Percentiles rank a stretch among this genome's conserved stretches.
Evolutionary conservation across 2,329 filamentous ascomycete genomes (phyloP).

Genomic region (Penicillium sclerotigenum): DNA sequence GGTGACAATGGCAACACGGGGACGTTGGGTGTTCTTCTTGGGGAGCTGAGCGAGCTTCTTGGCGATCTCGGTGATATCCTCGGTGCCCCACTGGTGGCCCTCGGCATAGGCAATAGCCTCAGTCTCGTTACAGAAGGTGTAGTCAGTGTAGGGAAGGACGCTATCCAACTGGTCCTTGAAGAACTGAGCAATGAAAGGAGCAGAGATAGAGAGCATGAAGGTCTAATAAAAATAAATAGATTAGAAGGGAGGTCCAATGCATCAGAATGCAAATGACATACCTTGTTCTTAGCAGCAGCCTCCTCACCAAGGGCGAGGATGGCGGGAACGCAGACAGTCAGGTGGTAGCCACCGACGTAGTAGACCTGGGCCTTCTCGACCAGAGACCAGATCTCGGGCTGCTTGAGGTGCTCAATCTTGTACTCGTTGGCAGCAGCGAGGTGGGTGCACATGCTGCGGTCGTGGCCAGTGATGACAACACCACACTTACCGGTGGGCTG

Average conservation of each 20-base stretch:
- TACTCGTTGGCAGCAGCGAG: slow-evolving; percentile 97
- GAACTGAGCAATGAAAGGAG: slow-evolving; percentile 94
- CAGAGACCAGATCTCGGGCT: slow-evolving; percentile 84
- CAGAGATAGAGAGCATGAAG: slow-evolving; percentile 87
- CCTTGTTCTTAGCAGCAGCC: slow-evolving; percentile 84
- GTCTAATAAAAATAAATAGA: slow-evolving; percentile 38
- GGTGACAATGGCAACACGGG: slow-evolving; percentile 85
- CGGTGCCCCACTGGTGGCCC: slow-evolving; percentile 69
- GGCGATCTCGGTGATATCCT: slow-evolving; percentile 79
- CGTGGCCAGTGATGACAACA: slow-evolving; percentile 93
- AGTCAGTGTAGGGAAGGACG: slow-evolving; percentile 88
- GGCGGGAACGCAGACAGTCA: slow-evolving; percentile 91
- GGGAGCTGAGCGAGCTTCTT: slow-evolving; percentile 80
- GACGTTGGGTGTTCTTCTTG: slow-evolving; percentile 84
- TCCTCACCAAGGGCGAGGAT: slow-evolving; percentile 87
- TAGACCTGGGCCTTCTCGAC: slow-evolving; percentile 84
- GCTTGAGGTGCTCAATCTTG: slow-evolving; percentile 88
- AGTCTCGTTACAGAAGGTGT: slow-evolving; percentile 94
- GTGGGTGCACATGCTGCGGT: slow-evolving; percentile 92
- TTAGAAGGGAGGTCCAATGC: not conserved
- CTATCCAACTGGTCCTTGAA: slow-evolving; percentile 94
- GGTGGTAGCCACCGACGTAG: slow-evolving; percentile 95
- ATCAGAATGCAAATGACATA: slow-evolving; percentile 27
- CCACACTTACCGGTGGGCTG: slow-evolving; percentile 89
- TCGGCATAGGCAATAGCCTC: slow-evolving; percentile 87